phyloP scores from a whole-genome alignment of 345 rosid genomes.

The Balakata baccata region DNA sequence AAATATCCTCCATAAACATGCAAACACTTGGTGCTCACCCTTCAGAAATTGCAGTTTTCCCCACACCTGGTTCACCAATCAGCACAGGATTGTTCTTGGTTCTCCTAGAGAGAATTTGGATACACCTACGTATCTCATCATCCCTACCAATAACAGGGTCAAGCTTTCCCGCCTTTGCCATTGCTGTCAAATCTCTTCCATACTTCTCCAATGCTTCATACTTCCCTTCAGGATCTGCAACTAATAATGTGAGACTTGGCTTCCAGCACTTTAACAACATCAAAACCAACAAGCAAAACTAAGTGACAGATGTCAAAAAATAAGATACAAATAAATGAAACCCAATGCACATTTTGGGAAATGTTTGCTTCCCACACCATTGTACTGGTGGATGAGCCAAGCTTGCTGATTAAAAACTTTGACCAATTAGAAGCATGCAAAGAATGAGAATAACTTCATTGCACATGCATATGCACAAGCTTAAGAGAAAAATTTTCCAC shows the following conservation, averaged over 20 bases:
- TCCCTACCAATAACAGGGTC: conserved; percentile 99
- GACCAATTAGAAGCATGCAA: neutral
- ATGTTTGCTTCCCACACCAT: neutral
- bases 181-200: conserved; percentile 95
- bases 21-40: conserved; percentile 50
- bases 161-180: conserved; percentile 95
- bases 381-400: neutral
- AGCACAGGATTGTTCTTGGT: conserved; percentile 98
- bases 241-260: conserved; percentile 10
- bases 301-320: conserved; percentile 2
- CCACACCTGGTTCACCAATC: conserved; percentile 98
- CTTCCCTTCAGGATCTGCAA: conserved; percentile 94
- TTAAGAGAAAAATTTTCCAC: conserved; percentile 28
- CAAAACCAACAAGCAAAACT: neutral
- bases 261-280: neutral
- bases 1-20: neutral
- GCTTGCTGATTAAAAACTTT: neutral
- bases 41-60: conserved; percentile 98
- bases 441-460: neutral
- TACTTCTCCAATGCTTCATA: conserved; percentile 93
- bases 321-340: neutral
- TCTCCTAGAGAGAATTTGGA: conserved; percentile 96
- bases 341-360: neutral
- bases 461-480: neutral
- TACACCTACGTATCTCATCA: conserved; percentile 98